Evolutionary conservation across 2,329 filamentous ascomycete species (phyloP).

Genomic region (Diaporthe ampelina): DNA sequence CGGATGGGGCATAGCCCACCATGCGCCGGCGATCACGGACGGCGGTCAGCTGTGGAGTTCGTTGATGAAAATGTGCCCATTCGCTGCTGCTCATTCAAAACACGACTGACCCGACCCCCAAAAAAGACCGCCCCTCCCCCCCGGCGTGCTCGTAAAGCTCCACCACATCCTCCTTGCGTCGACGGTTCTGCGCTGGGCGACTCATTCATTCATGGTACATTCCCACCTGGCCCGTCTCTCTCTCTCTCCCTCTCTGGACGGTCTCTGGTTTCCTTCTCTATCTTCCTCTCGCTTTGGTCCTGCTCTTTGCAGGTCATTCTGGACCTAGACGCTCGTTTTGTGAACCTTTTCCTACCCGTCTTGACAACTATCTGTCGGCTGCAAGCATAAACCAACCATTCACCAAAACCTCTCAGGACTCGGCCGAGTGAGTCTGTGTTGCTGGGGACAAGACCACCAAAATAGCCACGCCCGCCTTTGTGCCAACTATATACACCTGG

Average conservation of each 20-base stretch:
- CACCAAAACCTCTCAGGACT: constrained; percentile 22
- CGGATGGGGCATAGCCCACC: no score
- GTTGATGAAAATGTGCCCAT: no score
- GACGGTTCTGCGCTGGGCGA: constrained; percentile 7
- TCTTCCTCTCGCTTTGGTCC: neutral
- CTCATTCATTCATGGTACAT: constrained; percentile 17
- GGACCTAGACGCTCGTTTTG: constrained; percentile 17
- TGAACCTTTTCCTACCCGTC: no score
- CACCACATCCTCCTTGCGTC: constrained; percentile 27
- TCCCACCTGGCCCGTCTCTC: neutral
- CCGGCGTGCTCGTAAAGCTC: constrained; percentile 21
- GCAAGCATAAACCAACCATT: neutral
- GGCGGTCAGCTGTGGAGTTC: no score
- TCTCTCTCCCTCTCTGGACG: neutral
- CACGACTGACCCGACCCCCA: no score
- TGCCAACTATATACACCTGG: neutral
- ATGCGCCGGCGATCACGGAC: no score
- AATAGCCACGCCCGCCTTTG: neutral
- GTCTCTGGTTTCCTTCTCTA: neutral
- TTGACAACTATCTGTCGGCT: neutral
- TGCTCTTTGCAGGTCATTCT: neutral
- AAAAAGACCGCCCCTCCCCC: no score
- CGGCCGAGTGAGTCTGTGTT: constrained; percentile 19
- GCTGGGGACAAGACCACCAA: neutral
- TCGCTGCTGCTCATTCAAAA: no score